Base-by-base conservation (phyloP, 352 stramenopile genomes). In the Peronospora belbahrii region DNA sequence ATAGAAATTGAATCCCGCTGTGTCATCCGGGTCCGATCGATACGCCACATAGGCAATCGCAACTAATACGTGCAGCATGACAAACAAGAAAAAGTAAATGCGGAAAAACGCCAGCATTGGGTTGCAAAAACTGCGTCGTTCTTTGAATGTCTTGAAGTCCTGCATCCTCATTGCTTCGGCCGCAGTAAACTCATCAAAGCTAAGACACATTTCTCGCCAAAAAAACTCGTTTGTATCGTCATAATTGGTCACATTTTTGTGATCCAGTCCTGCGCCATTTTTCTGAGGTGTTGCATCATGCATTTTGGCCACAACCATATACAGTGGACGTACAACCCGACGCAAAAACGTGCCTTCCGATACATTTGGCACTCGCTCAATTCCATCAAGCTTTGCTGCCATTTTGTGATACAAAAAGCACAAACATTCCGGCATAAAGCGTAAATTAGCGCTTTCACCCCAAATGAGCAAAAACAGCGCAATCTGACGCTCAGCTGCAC, bases 201-300 rank as follows among this genome's bases (percentile, higher is more conserved):
- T 42, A 4, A 94, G 64, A 32, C 83, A 93, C 15, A 61, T 64
- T 24, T 70, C 59, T 39, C 62, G 71, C 83, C 83, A 94, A 56
- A 94, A 94, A 49, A 94, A 93, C 61, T 94, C 83, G 62, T 94
- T 94, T 42, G 91, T 71, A 54, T 94, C 83, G 65, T 94, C 83
- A 42, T 94, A 94, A 57, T 94, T 94, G 28, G 79, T 88, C 51
- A 91, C 78, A 48, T 91, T 83, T 57, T 87, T 85, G 67, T 93
- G 81, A 55, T 94, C 83, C 0, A 74, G 58, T 4, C 63, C 41
- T 4, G 43, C 48, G 10, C 53, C 56, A 17, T 67, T 67, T 22
- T 63, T 75, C 17, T 58, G 42, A 14, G 58, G 56, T 1, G 45
- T 54, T 19, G 58, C 48, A 18, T 62, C n/a, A 9, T 51, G 56